Conservation (phyloP, 2,329 filamentous ascomycete species). For the Lecanosticta acicola region DNA sequence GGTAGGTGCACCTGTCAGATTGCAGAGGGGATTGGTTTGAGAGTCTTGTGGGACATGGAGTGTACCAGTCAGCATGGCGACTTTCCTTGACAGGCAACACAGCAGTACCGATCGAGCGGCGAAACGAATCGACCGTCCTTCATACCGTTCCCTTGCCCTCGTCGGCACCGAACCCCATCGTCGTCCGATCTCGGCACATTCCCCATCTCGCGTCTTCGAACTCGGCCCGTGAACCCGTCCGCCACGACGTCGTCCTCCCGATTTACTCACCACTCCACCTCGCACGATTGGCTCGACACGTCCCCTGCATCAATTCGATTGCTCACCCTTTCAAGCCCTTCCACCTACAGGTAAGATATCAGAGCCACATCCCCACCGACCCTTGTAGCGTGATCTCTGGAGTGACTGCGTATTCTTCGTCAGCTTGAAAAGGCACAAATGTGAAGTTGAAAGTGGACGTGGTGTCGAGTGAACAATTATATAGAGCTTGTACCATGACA, state of each 20-base stretch:
- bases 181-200: not conserved
- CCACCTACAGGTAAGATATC: no score
- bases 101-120: conserved; percentile 1
- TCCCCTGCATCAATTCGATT: no score
- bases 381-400: no score
- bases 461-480: not conserved
- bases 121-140: conserved; percentile 3
- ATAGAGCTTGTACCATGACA: not conserved
- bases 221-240: not conserved
- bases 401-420: no score
- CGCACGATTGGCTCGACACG: no score
- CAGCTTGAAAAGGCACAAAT: no score
- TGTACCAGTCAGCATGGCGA: conserved; percentile 3
- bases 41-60: conserved; percentile 1
- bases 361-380: no score
- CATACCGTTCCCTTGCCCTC: not conserved
- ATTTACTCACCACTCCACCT: not conserved
- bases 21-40: not conserved
- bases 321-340: no score
- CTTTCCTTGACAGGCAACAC: not conserved
- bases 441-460: not conserved
- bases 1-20: not conserved
- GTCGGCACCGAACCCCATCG: not conserved
- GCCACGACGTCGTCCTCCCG: conserved; percentile 1
- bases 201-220: not conserved